phyloP scores from a whole-genome alignment of 176 grass and related monocot genomes.

The Tillandsia fasciculata region DNA sequence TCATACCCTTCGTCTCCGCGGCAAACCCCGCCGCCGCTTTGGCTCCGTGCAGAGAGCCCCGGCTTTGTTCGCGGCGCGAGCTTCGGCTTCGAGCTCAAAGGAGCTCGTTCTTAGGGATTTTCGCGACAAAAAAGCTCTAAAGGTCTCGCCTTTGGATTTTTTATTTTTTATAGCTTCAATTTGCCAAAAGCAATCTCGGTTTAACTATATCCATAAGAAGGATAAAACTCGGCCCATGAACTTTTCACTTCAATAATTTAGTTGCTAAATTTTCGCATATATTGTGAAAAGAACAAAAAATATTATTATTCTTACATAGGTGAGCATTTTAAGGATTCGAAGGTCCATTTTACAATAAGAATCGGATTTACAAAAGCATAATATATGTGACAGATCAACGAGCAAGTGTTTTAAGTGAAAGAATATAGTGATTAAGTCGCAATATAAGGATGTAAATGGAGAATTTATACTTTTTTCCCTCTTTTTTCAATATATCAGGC shows the following conservation, averaged over 20 bases:
- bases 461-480: background rate
- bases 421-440: too few species aligned
- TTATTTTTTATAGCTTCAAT: background rate
- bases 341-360: too few species aligned
- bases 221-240: background rate
- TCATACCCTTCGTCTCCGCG: conserved; percentile 23
- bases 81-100: conserved; percentile 41
- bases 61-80: conserved; percentile 41
- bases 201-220: conserved; percentile 7
- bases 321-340: too few species aligned
- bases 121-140: conserved; percentile 54
- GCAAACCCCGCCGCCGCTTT: conserved; percentile 1
- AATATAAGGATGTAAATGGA: too few species aligned
- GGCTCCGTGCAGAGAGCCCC: conserved; percentile 9
- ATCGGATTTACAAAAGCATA: too few species aligned
- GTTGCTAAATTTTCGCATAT: too few species aligned
- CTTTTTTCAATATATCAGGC: background rate
- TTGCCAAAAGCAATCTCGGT: conserved; percentile 1
- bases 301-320: too few species aligned
- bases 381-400: too few species aligned
- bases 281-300: too few species aligned
- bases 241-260: background rate
- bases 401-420: too few species aligned
- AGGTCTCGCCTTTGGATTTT: conserved; percentile 34
- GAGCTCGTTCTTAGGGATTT: conserved; percentile 55